These are phyloP conservation scores for Cystobasidium tubakii DNA, from an alignment of 768 basidiomycete species.

Conservation along the genomic window DNA sequence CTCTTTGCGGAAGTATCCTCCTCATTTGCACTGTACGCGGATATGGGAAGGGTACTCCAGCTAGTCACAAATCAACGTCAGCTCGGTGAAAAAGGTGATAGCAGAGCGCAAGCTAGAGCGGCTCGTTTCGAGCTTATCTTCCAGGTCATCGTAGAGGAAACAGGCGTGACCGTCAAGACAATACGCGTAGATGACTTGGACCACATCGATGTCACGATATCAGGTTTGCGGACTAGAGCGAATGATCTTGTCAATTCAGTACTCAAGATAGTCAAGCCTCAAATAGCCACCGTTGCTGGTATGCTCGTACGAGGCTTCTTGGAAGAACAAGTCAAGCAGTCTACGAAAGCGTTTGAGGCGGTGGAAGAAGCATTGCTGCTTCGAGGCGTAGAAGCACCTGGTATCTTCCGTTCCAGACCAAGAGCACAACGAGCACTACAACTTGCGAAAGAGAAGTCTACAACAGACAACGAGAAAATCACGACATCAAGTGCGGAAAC, in stretches of 20 bases:
- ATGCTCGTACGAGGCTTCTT: constrained; percentile 19
- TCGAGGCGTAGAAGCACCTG: constrained; percentile 19
- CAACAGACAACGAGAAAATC: background rate
- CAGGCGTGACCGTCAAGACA: constrained; percentile 7
- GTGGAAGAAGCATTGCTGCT: constrained; percentile 27
- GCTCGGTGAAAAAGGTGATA: constrained; percentile 26
- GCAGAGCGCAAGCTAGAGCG: constrained; percentile 18
- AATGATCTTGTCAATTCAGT: constrained; percentile 26
- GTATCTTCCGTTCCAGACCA: constrained; percentile 12
- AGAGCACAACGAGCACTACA: background rate
- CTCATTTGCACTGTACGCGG: constrained; percentile 14
- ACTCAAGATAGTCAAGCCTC: constrained; percentile 33
- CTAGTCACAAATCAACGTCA: constrained; percentile 8
- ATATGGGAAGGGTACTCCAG: constrained; percentile 29
- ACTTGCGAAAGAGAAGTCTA: background rate
- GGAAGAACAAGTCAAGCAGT: constrained; percentile 16
- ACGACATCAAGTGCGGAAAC: background rate
- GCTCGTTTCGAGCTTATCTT: constrained; percentile 19
- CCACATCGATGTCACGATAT: constrained; percentile 15
- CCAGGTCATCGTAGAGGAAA: constrained; percentile 10
- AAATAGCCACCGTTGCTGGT: constrained; percentile 20
- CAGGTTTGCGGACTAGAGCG: constrained; percentile 11
- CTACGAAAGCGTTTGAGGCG: constrained; percentile 3
- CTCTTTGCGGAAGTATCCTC: constrained; percentile 19
- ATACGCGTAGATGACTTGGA: constrained; percentile 21